Evolutionary conservation across 208 protist species (phyloP).

Genomic region (Trypanosoma grayi): DNA sequence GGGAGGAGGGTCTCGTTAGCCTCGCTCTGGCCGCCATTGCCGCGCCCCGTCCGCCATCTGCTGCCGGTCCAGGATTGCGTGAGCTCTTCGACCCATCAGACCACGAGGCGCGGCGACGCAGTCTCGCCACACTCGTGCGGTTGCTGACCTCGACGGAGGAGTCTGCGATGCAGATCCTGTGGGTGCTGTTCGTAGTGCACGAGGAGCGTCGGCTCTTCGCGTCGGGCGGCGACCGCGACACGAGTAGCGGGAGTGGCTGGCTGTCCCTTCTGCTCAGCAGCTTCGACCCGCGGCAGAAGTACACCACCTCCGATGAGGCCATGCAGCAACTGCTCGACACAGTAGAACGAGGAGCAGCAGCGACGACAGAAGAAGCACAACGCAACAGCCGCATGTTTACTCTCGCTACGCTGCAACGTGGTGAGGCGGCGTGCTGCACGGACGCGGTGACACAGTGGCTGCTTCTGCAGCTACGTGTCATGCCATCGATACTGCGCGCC

Average conservation of each 20-base stretch:
- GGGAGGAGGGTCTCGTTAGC: background rate
- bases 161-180: background rate
- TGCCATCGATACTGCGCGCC: slow-evolving; percentile 15
- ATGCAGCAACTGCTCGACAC: background rate
- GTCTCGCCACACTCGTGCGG: slow-evolving; percentile 6
- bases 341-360: too few species aligned
- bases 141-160: slow-evolving; percentile 6
- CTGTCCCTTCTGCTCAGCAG: slow-evolving; percentile 7
- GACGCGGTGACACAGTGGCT: slow-evolving; percentile 18
- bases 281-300: slow-evolving; percentile 16
- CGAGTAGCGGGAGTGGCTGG: background rate
- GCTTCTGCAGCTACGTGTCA: slow-evolving; percentile 16
- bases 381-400: background rate
- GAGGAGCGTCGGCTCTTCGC: background rate
- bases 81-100: slow-evolving; percentile 17
- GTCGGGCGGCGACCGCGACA: background rate
- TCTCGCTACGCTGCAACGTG: slow-evolving; percentile 1
- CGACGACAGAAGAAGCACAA: background rate
- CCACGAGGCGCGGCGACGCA: background rate
- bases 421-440: background rate
- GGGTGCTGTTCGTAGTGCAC: slow-evolving; percentile 15
- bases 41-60: background rate
- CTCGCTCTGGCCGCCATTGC: slow-evolving; percentile 3
- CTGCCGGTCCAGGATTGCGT: background rate
- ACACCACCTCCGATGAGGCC: background rate